These are phyloP conservation scores for Thelonectria olida DNA, from an alignment of 2,329 filamentous ascomycete species.

Conservation along the genomic window DNA sequence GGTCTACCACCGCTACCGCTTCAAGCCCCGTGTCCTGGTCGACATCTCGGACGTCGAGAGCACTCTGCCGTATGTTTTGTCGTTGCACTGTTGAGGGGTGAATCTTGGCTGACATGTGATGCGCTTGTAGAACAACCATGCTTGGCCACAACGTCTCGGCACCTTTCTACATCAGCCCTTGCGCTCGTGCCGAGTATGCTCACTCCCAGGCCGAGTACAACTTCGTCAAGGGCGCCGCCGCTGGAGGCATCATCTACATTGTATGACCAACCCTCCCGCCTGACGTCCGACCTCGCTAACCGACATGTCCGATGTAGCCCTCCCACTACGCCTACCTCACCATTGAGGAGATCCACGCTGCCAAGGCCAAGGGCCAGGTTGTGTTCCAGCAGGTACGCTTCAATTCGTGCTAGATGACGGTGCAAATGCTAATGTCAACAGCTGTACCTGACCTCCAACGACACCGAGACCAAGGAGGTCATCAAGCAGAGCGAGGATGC, in stretches of 20 bases:
- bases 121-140: slow-evolving; percentile 53
- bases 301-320: slow-evolving; percentile 34
- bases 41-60: slow-evolving; percentile 57
- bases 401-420: neutral
- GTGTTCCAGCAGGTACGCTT: slow-evolving; percentile 48
- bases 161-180: slow-evolving; percentile 65
- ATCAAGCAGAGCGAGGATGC: slow-evolving; percentile 44
- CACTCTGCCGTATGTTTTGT: slow-evolving; percentile 44
- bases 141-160: slow-evolving; percentile 62
- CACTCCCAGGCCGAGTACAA: slow-evolving; percentile 58
- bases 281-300: neutral
- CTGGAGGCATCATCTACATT: slow-evolving; percentile 61
- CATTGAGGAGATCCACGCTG: slow-evolving; percentile 50
- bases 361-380: slow-evolving; percentile 48
- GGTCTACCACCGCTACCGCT: slow-evolving; percentile 57
- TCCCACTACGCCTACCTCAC: slow-evolving; percentile 45
- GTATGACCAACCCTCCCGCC: slow-evolving; percentile 22
- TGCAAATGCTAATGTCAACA: slow-evolving; percentile 5
- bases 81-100: too few relatives aligned
- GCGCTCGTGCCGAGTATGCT: slow-evolving; percentile 54
- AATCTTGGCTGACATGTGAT: slow-evolving; percentile 4
- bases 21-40: slow-evolving; percentile 59
- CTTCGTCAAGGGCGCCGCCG: slow-evolving; percentile 58
- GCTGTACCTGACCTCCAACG: slow-evolving; percentile 43
- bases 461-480: slow-evolving; percentile 44